These are phyloP conservation scores for Trichocladium uniseriatum DNA, from an alignment of 495 filamentous ascomycete species.

Conservation along the genomic window DNA sequence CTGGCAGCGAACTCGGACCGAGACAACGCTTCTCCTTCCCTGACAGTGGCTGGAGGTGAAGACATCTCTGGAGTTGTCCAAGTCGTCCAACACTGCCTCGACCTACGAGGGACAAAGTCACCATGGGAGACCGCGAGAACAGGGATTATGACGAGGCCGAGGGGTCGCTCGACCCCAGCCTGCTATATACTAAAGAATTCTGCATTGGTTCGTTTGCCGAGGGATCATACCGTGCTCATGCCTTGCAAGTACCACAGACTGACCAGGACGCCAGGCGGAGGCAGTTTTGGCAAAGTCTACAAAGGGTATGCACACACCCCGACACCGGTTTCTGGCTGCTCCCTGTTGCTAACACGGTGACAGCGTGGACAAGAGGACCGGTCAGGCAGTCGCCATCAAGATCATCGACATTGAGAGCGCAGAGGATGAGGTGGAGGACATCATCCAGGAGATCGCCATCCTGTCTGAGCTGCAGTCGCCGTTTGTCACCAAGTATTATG, in stretches of 20 bases:
- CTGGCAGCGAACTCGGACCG: no score
- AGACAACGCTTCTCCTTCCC: no score
- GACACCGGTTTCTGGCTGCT: background rate
- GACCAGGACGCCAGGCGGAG: slow-evolving; percentile 46
- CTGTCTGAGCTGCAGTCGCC: slow-evolving; percentile 87
- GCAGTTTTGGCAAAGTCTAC: slow-evolving; percentile 92
- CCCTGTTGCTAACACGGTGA: slow-evolving; percentile 21
- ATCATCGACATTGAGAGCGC: slow-evolving; percentile 97
- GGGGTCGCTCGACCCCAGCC: slow-evolving; percentile 63
- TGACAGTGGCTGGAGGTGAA: no score
- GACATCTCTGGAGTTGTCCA: no score
- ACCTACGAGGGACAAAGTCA: background rate
- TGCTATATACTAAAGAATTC: slow-evolving; percentile 84
- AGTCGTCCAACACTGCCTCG: no score
- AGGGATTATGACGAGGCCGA: slow-evolving; percentile 34
- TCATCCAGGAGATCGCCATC: slow-evolving; percentile 96
- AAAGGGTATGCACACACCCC: slow-evolving; percentile 56
- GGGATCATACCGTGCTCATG: slow-evolving; percentile 13
- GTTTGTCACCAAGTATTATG: slow-evolving; percentile 94
- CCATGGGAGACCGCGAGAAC: slow-evolving; percentile 34
- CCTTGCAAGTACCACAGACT: background rate
- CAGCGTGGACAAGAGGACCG: slow-evolving; percentile 76
- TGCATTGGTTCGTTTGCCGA: slow-evolving; percentile 60
- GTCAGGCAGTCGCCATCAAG: slow-evolving; percentile 86
- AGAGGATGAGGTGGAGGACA: slow-evolving; percentile 97